Base-by-base conservation (phyloP, 805 yeast genomes). In the Barnettozyma botsteinii region DNA sequence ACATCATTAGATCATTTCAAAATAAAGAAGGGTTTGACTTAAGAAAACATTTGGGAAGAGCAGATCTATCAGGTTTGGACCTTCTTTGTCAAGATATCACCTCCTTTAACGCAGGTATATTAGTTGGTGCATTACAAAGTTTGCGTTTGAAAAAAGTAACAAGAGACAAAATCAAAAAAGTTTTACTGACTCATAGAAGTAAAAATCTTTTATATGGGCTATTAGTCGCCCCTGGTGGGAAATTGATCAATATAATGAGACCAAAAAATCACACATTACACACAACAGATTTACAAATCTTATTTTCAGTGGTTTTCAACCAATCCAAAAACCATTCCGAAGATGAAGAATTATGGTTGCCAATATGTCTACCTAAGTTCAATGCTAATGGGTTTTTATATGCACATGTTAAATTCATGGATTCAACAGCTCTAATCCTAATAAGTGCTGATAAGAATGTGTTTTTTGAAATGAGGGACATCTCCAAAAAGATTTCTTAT, bases 301-400 rank as follows among this genome's bases (percentile, higher is more conserved):
- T 93, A 20, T 77, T 87, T 45, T 75, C 83, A 14, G 74, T 87
- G 62, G 75, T 91, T 2, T 76, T 75, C 51, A 76, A 51, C 46
- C 73, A 49, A 55, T 58, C 61, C 9, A 52, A 61, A 22, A 49
- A 48, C 14, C 43, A 49, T 23, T 33, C 60, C 9, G 59, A 57
- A 14, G 65, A 68, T 41, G 84, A 84, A 49, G 96, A 89, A 54
- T 75, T 87, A 42, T 93, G 98, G 98, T 75, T 85, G 11, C 98
- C 98, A 0, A 69, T 91, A 1, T 91, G 98, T 60, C 69, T 91
- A 57, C 96, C 98, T 1, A 78, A 84, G 50, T 91, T 91, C 66
- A 91, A 93, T 55, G 65, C 86, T 2, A 79, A 79, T 47, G 98
- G 98, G 9, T 93, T 89, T 53, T 62, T 91, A 6, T 85, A 93